phyloP scores from a whole-genome alignment of 1,284 basidiomycete species.

The Sutorius eximius region DNA sequence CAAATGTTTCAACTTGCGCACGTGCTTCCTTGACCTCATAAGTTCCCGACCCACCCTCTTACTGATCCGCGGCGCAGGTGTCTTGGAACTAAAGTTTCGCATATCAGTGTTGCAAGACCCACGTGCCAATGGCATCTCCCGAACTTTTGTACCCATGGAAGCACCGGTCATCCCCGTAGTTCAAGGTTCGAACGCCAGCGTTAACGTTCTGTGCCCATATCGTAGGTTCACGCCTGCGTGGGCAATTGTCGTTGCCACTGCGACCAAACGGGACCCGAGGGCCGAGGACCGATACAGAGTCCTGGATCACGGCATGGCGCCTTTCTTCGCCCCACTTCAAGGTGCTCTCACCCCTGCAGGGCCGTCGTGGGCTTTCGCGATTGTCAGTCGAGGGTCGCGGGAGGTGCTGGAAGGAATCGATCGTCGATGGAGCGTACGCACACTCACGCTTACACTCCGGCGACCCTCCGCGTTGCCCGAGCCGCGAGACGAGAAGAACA shows the following conservation, averaged over 20 bases:
- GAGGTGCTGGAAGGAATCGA: background rate
- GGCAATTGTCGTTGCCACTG: background rate
- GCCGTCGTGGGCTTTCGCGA: background rate
- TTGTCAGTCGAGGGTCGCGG: conserved; percentile 5
- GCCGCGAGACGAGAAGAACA: background rate
- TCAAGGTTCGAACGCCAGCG: too few species aligned
- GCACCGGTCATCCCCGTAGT: background rate
- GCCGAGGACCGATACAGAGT: background rate
- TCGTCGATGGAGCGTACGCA: background rate
- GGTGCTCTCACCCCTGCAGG: background rate
- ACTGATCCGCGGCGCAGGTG: background rate
- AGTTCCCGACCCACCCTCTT: background rate
- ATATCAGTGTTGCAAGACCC: background rate
- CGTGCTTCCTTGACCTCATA: background rate
- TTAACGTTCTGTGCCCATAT: too few species aligned
- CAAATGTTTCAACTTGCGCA: too few species aligned
- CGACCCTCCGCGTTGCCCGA: background rate
- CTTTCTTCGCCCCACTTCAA: background rate
- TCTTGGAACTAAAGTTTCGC: background rate
- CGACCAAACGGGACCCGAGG: background rate
- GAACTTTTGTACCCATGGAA: background rate
- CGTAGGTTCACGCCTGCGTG: background rate
- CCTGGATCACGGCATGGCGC: background rate
- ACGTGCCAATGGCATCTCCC: background rate
- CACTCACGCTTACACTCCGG: background rate